Evolutionary conservation across 108 stramenopile species (phyloP), one percentile per base, ranked within the genome.

Genomic region (Stephanodiscus triporus): DNA sequence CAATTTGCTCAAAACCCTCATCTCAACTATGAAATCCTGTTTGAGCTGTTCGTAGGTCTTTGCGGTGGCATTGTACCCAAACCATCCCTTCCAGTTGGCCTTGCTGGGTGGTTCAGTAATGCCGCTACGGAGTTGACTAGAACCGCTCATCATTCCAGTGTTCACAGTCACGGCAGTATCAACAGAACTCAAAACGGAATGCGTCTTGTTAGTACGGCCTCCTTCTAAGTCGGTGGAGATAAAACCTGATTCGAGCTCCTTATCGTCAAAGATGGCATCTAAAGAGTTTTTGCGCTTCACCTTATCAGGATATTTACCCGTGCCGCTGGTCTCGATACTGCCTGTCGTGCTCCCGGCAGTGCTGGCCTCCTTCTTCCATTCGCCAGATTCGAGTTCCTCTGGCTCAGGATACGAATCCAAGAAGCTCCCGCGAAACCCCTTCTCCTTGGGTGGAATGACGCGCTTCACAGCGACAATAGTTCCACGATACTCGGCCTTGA

Each of bases 1-100:
- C 14, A 91, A 70, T 45, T 84, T 86, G 29, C 69, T 72, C 34
- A 88, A 63, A 27, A 81, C 42, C 34, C 87, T 37, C 89, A 91
- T 91, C 64, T 91, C 89, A n/a, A 73, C 55, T 2, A 87, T 76
- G 42, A 89, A 86, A 13, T 87, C 77, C 23, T 76, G 42, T 68
- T 70, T 77, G 34, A 86, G 66, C 20, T 66, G 59, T 36, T 72
- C 66, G 56, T 79, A 76, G 56, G 38, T 55, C 37, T 27, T 42
- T 26, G 0, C 58, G 1, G 50, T 38, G 9, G 27, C 17, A 36
- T 37, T 73, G 72, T 45, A 48, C 19, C 66, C 66, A 68, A 68
- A 68, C 0, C 6, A 68, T 1, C 50, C 47, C n/a, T 45, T 32
- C 43, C 48, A 73, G 8, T 63, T 63, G n/a, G 4, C 5, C 4